These are phyloP conservation scores for Periconia digitata DNA, from an alignment of 2,329 filamentous ascomycete genomes.

Conservation along the genomic window DNA sequence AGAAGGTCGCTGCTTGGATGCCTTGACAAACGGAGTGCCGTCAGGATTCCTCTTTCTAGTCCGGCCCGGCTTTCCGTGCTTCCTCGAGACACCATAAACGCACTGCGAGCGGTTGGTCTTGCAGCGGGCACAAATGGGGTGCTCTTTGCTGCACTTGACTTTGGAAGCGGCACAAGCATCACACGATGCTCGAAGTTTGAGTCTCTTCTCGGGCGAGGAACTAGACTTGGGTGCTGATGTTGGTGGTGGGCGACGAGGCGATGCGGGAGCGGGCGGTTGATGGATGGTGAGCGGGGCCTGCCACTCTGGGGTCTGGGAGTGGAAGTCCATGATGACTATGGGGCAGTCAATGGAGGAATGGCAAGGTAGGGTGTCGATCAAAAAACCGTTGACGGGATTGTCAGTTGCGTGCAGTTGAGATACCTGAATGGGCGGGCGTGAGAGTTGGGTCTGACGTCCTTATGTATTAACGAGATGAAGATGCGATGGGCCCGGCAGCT, in stretches of 20 bases:
- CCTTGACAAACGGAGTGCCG: constrained; percentile 32
- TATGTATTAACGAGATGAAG: constrained; percentile 17
- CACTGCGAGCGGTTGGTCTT: constrained; percentile 29
- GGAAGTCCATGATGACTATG: constrained; percentile 24
- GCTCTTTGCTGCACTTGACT: constrained; percentile 41
- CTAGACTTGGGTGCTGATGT: constrained; percentile 23
- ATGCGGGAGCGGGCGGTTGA: constrained; percentile 6
- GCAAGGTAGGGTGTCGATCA: constrained; percentile 2
- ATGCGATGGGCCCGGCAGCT: background rate
- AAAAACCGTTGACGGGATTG: background rate
- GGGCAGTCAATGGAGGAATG: background rate
- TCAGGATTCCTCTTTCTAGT: constrained; percentile 36
- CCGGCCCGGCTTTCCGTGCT: constrained; percentile 39
- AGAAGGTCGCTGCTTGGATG: constrained; percentile 31
- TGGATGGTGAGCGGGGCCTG: constrained; percentile 16
- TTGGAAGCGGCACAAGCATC: constrained; percentile 42
- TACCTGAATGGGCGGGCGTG: too few relatives aligned
- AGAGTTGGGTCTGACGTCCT: constrained; percentile 14
- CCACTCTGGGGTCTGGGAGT: constrained; percentile 24
- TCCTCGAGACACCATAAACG: constrained; percentile 38
- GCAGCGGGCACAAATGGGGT: constrained; percentile 37
- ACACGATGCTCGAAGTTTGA: constrained; percentile 40
- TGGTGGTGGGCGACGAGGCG: constrained; percentile 17
- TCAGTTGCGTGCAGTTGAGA: background rate
- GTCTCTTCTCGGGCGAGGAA: constrained; percentile 19